Evolutionary conservation across 495 filamentous ascomycete genomes (phyloP).

Genomic region (Penicillium chermesinum): DNA sequence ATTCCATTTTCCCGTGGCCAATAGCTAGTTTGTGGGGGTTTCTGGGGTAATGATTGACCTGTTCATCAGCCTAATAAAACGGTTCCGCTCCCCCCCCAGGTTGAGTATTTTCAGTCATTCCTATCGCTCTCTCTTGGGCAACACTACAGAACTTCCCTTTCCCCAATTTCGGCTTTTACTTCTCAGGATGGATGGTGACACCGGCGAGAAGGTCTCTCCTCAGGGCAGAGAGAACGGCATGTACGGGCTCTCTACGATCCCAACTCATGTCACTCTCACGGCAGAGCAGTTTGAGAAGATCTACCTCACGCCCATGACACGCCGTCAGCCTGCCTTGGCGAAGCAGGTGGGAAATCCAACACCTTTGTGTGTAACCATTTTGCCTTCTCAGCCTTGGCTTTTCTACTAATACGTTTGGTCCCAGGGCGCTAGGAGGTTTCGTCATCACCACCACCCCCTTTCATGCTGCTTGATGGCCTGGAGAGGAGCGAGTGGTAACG

Average conservation of each 20-base stretch:
- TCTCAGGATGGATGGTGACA: background rate
- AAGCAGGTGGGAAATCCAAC: constrained; percentile 63
- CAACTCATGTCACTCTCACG: constrained; percentile 11
- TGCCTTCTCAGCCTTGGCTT: background rate
- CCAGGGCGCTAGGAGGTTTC: constrained; percentile 11
- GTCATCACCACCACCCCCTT: constrained; percentile 10
- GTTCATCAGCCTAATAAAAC: background rate
- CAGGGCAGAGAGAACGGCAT: background rate
- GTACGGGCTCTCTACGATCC: background rate
- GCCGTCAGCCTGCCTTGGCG: constrained; percentile 7
- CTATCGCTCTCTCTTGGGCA: background rate
- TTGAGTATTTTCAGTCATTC: too few relatives aligned
- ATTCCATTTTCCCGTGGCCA: background rate
- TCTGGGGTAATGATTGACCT: background rate
- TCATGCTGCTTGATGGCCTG: constrained; percentile 14
- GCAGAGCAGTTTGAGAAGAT: constrained; percentile 65
- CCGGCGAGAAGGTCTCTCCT: background rate
- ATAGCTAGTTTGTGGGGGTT: background rate
- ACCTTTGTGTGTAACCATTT: constrained; percentile 44
- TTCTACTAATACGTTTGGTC: background rate
- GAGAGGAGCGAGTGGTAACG: constrained; percentile 12
- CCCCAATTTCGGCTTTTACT: background rate
- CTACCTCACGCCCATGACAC: constrained; percentile 50
- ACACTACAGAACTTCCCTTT: background rate
- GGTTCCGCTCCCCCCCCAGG: background rate